Evolutionary conservation across 257 asterid species (phyloP).

Genomic region (Pogostemon cablin): DNA sequence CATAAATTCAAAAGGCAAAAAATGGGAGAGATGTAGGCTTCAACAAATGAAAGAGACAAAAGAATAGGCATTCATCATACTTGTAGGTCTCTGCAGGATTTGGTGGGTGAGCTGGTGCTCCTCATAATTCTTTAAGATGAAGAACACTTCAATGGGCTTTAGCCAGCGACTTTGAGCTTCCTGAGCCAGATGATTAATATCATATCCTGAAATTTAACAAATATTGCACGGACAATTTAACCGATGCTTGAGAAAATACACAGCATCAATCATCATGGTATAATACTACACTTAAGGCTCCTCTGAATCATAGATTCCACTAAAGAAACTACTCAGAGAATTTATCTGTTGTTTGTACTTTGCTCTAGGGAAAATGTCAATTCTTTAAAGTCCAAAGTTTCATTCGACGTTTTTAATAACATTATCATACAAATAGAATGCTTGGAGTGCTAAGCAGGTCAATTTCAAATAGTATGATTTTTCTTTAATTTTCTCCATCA

Average conservation of each 20-base stretch:
- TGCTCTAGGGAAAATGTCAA: not conserved
- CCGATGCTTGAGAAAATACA: constrained; percentile 3
- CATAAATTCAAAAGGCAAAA: constrained; percentile 15
- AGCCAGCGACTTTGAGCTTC: constrained; percentile 96
- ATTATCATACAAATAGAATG: not conserved
- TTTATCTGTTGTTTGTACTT: not conserved
- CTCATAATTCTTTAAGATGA: constrained; percentile 69
- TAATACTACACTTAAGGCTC: not conserved
- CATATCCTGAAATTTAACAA: constrained; percentile 54
- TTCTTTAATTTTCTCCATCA: not conserved
- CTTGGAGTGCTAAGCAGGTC: constrained; percentile 7
- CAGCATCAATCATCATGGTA: constrained; percentile 14
- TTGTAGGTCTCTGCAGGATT: constrained; percentile 73
- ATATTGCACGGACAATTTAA: constrained; percentile 3
- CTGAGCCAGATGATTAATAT: constrained; percentile 57
- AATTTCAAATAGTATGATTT: not conserved
- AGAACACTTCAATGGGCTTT: constrained; percentile 83
- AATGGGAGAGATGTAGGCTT: constrained; percentile 13
- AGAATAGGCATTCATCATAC: constrained; percentile 39
- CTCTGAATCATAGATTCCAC: not conserved
- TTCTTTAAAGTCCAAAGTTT: too few species aligned
- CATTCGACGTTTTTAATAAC: constrained; percentile 7
- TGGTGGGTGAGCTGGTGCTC: constrained; percentile 69
- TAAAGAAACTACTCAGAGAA: constrained; percentile 3
- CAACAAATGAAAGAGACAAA: constrained; percentile 22